phyloP scores from a whole-genome alignment of 2,329 filamentous ascomycete genomes.

The Tolypocladium amazonense region DNA sequence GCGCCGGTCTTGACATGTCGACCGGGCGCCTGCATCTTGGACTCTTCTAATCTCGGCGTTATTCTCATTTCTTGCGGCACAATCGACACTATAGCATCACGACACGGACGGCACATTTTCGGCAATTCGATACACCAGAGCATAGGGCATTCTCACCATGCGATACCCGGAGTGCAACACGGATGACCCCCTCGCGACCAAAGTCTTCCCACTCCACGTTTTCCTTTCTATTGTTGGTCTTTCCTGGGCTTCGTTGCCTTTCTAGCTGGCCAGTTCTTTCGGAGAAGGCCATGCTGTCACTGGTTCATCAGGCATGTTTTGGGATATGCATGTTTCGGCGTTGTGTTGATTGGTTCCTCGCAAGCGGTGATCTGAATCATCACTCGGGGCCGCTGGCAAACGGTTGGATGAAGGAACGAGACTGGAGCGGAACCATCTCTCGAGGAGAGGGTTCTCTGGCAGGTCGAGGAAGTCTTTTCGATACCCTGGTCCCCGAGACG shows the following conservation, averaged over 20 bases:
- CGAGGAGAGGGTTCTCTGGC: neutral
- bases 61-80: conserved; percentile 3
- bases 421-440: neutral
- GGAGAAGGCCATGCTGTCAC: neutral
- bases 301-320: neutral
- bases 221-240: conserved; percentile 11
- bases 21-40: neutral
- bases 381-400: neutral
- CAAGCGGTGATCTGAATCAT: neutral
- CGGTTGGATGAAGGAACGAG: neutral
- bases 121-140: conserved; percentile 21
- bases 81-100: conserved; percentile 12
- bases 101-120: conserved; percentile 21
- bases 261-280: conserved; percentile 1
- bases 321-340: conserved; percentile 1
- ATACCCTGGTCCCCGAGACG: neutral
- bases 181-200: conserved; percentile 17
- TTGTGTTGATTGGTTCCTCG: neutral
- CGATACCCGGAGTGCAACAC: conserved; percentile 30
- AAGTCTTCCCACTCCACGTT: conserved; percentile 27
- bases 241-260: conserved; percentile 4
- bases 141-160: conserved; percentile 19
- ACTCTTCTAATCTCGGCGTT: conserved; percentile 1
- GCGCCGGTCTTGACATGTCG: neutral
- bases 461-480: neutral